These are phyloP conservation scores for Podospora pseudoanserina DNA, from an alignment of 495 filamentous ascomycete species.

Conservation along the genomic window DNA sequence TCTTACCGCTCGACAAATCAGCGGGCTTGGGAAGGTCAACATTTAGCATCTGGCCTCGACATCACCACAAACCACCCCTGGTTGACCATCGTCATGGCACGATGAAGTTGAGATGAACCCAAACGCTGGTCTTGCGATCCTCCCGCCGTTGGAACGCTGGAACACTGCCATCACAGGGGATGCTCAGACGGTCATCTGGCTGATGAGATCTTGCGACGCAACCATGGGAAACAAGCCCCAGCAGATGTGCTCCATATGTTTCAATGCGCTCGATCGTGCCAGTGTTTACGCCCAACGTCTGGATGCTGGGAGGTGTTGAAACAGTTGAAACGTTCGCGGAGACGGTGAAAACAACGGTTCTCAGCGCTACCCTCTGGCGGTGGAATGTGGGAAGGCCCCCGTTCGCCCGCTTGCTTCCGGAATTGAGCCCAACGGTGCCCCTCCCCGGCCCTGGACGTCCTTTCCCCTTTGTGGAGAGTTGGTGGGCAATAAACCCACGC, in stretches of 20 bases:
- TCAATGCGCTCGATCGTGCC: background rate
- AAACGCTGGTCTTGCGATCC: background rate
- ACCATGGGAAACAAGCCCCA: background rate
- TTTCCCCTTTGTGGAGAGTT: slow-evolving; percentile 13
- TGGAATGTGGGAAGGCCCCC: background rate
- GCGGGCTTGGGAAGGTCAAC: background rate
- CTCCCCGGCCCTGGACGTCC: background rate
- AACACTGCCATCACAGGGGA: slow-evolving; percentile 1
- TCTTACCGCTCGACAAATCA: background rate
- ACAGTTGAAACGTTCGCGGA: slow-evolving; percentile 15
- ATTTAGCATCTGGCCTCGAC: background rate
- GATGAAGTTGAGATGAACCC: background rate
- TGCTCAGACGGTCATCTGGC: background rate
- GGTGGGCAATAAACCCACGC: slow-evolving; percentile 9
- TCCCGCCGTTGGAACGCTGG: background rate
- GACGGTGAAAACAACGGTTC: slow-evolving; percentile 11
- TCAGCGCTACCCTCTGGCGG: background rate
- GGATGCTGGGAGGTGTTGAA: slow-evolving; percentile 3
- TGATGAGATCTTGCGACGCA: background rate
- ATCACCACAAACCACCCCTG: background rate
- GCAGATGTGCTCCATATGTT: slow-evolving; percentile 8
- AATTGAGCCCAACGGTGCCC: slow-evolving; percentile 7
- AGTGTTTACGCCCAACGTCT: background rate
- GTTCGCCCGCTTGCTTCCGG: slow-evolving; percentile 13
- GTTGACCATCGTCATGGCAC: background rate